Conservation (phyloP, 2,329 filamentous ascomycete species). For the Penicillium hesseltinei region DNA sequence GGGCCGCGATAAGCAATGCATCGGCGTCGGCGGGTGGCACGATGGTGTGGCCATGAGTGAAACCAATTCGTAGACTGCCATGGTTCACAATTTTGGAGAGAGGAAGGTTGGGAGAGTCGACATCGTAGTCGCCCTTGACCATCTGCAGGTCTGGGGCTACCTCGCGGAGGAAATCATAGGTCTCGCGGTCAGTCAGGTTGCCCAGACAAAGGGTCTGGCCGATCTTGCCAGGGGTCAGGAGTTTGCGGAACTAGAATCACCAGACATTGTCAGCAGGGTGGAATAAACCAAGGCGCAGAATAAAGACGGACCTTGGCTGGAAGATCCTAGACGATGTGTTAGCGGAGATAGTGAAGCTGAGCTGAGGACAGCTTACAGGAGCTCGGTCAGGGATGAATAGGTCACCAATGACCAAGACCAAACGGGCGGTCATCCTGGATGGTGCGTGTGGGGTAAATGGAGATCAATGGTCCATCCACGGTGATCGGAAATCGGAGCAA, state of each 20-base stretch:
- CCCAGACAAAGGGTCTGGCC: constrained; percentile 77
- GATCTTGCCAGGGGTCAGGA: constrained; percentile 79
- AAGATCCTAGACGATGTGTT: constrained; percentile 60
- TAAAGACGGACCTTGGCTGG: constrained; percentile 69
- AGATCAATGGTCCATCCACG: constrained; percentile 32
- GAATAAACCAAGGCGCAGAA: background rate
- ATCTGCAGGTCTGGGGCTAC: constrained; percentile 70
- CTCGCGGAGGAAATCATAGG: constrained; percentile 75
- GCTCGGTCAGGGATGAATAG: constrained; percentile 91
- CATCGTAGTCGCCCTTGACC: constrained; percentile 69
- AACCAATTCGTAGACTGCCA: constrained; percentile 65
- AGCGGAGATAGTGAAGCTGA: constrained; percentile 17
- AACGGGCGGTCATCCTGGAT: constrained; percentile 69
- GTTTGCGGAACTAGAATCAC: constrained; percentile 70
- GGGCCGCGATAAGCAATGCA: constrained; percentile 63
- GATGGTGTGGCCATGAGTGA: constrained; percentile 70
- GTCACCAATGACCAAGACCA: constrained; percentile 89
- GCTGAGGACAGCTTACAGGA: constrained; percentile 54
- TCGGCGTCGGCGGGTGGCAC: constrained; percentile 66
- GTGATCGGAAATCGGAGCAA: background rate
- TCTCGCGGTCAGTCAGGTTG: constrained; percentile 75
- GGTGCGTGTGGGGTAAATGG: constrained; percentile 10
- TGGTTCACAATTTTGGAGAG: constrained; percentile 70
- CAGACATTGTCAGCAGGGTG: background rate
- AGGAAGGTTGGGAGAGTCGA: constrained; percentile 63